phyloP scores from a whole-genome alignment of 1,139 yeast genomes.

The Debaryomyces singareniensis region DNA sequence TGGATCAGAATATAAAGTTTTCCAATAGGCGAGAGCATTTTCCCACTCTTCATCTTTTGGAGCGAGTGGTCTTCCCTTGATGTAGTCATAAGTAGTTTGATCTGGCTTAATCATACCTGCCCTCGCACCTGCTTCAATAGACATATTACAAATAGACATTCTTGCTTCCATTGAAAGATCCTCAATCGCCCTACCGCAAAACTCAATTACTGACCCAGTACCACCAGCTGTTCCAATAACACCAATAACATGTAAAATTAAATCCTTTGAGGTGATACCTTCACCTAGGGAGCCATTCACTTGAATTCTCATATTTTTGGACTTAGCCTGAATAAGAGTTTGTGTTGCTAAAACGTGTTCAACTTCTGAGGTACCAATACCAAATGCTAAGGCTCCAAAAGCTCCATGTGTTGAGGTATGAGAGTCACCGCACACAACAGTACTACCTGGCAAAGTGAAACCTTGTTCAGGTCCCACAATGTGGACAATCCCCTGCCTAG shows the following conservation, averaged over 20 bases:
- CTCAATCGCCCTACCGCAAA: constrained; percentile 92
- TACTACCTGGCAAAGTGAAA: constrained; percentile 95
- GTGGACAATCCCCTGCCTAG: constrained; percentile 96
- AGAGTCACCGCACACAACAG: constrained; percentile 98
- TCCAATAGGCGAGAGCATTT: constrained; percentile 89
- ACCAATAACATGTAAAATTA: constrained; percentile 90
- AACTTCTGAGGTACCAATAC: constrained; percentile 98
- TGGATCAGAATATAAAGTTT: constrained; percentile 75
- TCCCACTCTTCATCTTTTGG: constrained; percentile 94
- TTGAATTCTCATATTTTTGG: constrained; percentile 88
- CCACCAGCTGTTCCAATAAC: constrained; percentile 99
- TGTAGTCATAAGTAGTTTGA: constrained; percentile 76
- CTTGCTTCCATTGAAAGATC: constrained; percentile 95
- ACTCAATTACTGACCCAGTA: constrained; percentile 94
- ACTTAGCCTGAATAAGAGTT: constrained; percentile 88
- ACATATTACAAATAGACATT: constrained; percentile 99
- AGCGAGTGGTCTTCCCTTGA: constrained; percentile 90
- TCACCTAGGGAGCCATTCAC: constrained; percentile 78
- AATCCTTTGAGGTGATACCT: constrained; percentile 93
- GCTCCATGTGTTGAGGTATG: constrained; percentile 99
- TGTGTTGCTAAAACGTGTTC: constrained; percentile 98
- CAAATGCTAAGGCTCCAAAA: constrained; percentile 95
- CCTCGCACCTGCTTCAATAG: constrained; percentile 98
- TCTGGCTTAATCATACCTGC: constrained; percentile 99
- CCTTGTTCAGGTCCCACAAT: constrained; percentile 99